Evolutionary conservation across 768 basidiomycete species (phyloP).

Genomic region (Boletus reticulatus): DNA sequence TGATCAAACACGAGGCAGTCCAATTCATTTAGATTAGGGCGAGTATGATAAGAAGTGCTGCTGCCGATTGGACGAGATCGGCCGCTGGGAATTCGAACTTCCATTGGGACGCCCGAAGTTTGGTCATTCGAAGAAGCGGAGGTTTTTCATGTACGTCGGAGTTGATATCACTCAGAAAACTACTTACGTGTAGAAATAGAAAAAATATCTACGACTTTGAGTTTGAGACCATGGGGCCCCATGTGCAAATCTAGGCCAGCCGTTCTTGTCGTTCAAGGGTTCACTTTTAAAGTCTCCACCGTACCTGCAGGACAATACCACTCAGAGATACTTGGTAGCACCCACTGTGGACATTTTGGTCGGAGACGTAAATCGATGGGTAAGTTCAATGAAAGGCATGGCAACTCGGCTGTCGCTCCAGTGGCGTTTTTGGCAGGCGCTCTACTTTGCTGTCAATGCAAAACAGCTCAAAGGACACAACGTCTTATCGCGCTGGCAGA

Average conservation of each 20-base stretch:
- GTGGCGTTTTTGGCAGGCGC: too few species aligned
- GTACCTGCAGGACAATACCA: too few species aligned
- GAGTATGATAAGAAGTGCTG: background rate
- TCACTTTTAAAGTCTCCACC: background rate
- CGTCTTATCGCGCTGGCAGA: background rate
- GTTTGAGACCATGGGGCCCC: background rate
- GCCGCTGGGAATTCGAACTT: background rate
- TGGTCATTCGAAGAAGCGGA: background rate
- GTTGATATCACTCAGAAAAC: background rate
- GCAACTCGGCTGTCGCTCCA: background rate
- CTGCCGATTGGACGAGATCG: slow-evolving; percentile 1
- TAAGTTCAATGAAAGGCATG: background rate
- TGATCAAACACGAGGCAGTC: slow-evolving; percentile 23
- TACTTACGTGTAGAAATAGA: background rate
- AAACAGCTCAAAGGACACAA: too few species aligned
- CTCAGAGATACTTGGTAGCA: too few species aligned
- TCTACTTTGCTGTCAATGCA: too few species aligned
- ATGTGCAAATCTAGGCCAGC: too few species aligned
- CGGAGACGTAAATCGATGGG: background rate
- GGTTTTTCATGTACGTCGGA: background rate
- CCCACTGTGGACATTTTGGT: background rate
- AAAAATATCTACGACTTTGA: background rate
- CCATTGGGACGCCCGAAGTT: background rate
- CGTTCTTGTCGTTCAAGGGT: background rate
- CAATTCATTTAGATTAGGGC: slow-evolving; percentile 14